Base-by-base conservation (phyloP, 2,329 filamentous ascomycete genomes). In the Cytospora chrysosperma region DNA sequence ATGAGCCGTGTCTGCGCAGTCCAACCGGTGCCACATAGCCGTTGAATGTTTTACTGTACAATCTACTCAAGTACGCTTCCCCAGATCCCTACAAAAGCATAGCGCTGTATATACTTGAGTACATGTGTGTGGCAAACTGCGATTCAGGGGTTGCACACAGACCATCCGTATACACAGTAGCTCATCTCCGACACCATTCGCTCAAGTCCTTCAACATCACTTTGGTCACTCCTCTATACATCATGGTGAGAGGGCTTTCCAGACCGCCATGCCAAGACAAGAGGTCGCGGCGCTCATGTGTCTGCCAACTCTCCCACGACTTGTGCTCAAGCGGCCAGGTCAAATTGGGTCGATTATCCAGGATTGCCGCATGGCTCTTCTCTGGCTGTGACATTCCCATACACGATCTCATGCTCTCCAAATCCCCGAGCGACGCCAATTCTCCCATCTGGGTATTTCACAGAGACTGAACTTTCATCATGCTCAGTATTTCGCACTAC, bases 361-460 rank as follows among this genome's bases (percentile, higher is more conserved):
- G 43, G 28, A 34, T 61, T 56, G 26, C 61, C 61, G 40, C 61
- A 58, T n/a, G 32, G 17, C 19, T 57, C 61, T 24, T 63, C 57
- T 53, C 32, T n/a, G 17, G 43, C 52, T 6, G 9, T 49, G 24
- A 51, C 47, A 32, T 57, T 24, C 9, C 21, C 28, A 19, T 61
- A 32, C 32, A 26, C 21, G 4, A 65, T 54, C 4, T 24, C 47
- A 49, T 65, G 64, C 53, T 65, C 52, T n/a, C 64, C 61, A n/a
- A 26, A n/a, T 32, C 57, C 64, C 30, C 50, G 49, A 32, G 53
- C 64, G 9, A 56, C 15, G 2, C 30, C 57, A 43, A 64, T 53
- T 26, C 47, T 61, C 15, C 34, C 55, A 28, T 64, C 40, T 47
- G 64, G 64, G 8, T 51, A 61, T 24, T 56, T 49, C 1, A 65